Evolutionary conservation across 2,329 filamentous ascomycete genomes (phyloP).

Genomic region (Trichoderma sp.): DNA sequence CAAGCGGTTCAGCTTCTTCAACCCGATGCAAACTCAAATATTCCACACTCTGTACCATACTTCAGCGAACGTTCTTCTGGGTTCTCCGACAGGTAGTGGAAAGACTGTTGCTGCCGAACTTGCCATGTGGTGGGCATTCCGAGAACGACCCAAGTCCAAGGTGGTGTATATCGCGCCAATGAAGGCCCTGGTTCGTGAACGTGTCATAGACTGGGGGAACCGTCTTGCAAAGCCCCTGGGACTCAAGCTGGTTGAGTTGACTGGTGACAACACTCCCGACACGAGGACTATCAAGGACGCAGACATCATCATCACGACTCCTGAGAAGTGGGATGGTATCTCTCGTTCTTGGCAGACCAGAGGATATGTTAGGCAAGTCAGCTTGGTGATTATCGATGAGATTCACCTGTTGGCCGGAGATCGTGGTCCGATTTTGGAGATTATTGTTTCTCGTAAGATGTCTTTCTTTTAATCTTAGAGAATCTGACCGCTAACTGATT

Average conservation of each 20-base stretch:
- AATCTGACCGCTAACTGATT: conserved; percentile 28
- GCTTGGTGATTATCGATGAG: conserved; percentile 96
- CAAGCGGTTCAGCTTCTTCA: conserved; percentile 92
- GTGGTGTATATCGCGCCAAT: conserved; percentile 99
- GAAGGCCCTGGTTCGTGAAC: conserved; percentile 96
- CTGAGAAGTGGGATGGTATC: conserved; percentile 99
- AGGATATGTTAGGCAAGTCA: conserved; percentile 93
- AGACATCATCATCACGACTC: conserved; percentile 97
- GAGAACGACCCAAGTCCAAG: conserved; percentile 90
- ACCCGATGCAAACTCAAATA: conserved; percentile 98
- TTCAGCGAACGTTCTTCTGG: conserved; percentile 84
- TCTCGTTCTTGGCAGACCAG: conserved; percentile 98
- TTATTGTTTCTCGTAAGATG: conserved; percentile 73
- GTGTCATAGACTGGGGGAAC: conserved; percentile 91
- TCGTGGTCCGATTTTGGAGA: conserved; percentile 95
- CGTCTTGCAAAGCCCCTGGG: conserved; percentile 82
- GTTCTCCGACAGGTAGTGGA: conserved; percentile 94
- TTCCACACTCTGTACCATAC: conserved; percentile 98
- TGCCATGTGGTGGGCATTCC: conserved; percentile 99
- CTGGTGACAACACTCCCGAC: conserved; percentile 95
- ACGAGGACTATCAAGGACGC: conserved; percentile 93
- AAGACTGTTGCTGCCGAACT: conserved; percentile 96
- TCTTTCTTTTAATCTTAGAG: neutral
- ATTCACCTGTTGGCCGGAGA: conserved; percentile 97
- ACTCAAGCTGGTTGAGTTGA: conserved; percentile 89